Evolutionary conservation across 345 rosid genomes (phyloP).

Genomic region (Syzygium oleosum): DNA sequence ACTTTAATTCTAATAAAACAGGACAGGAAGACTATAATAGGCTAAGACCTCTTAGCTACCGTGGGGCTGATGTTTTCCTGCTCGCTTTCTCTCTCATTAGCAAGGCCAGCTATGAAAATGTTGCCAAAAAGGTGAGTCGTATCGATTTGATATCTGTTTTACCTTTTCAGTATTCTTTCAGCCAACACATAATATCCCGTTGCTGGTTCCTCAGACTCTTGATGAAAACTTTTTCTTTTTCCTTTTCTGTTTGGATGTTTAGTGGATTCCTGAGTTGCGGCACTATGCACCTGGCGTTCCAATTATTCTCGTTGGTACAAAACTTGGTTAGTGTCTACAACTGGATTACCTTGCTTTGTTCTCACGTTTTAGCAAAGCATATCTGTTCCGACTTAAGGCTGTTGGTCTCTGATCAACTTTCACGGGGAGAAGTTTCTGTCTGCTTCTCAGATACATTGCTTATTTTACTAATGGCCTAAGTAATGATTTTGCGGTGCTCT

Average conservation of each 20-base stretch:
- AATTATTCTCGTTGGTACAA: constrained; percentile 56
- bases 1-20: constrained; percentile 18
- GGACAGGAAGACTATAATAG: constrained; percentile 96
- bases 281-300: constrained; percentile 76
- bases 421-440: neutral
- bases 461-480: neutral
- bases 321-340: constrained; percentile 28
- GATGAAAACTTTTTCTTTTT: neutral
- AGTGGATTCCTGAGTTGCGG: constrained; percentile 97
- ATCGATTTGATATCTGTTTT: constrained; percentile 5
- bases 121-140: constrained; percentile 62
- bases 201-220: neutral
- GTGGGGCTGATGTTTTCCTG: constrained; percentile 88
- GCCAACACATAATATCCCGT: neutral
- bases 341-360: neutral
- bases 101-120: constrained; percentile 93
- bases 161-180: neutral
- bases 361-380: neutral
- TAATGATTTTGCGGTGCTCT: neutral
- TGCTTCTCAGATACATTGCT: neutral
- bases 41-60: constrained; percentile 85
- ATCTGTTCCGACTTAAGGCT: neutral
- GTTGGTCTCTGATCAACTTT: neutral
- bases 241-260: constrained; percentile 11
- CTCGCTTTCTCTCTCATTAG: constrained; percentile 87